Percentiles rank a stretch among this genome's conserved stretches.
Conservation (phyloP, 176 grass and related monocot genomes). For the Panicum miliaceum region DNA sequence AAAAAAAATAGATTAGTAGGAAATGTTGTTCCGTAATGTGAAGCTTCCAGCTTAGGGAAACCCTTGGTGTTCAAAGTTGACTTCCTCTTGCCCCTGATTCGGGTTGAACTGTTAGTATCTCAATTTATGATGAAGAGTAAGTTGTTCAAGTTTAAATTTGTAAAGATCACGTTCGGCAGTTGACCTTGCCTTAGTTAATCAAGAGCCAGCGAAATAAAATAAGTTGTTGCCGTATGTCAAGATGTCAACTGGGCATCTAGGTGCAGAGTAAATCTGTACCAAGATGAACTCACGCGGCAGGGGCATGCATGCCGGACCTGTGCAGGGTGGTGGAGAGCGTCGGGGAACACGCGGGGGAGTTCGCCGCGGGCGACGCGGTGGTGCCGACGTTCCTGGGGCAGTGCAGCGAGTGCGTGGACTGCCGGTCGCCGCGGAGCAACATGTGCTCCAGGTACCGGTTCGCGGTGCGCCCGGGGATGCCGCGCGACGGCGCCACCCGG, state of each 20-base stretch:
- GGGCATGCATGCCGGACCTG: not conserved
- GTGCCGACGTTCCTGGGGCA: slow-evolving; percentile 72
- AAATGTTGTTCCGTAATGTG: too few species aligned
- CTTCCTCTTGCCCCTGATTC: not conserved
- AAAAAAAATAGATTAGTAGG: not conserved
- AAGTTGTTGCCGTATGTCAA: not conserved
- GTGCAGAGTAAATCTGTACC: too few species aligned
- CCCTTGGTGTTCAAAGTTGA: not conserved
- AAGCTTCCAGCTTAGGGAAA: too few species aligned
- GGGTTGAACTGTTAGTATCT: not conserved
- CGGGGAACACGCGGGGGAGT: slow-evolving; percentile 61
- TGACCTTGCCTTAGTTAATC: not conserved
- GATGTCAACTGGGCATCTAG: too few species aligned
- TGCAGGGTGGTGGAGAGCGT: slow-evolving; percentile 84
- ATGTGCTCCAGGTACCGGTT: slow-evolving; percentile 71
- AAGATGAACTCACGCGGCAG: not conserved
- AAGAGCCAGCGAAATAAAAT: not conserved
- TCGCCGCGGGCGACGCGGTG: slow-evolving; percentile 65
- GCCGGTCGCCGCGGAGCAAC: slow-evolving; percentile 75
- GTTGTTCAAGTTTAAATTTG: not conserved
- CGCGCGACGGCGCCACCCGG: slow-evolving; percentile 52
- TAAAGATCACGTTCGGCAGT: not conserved
- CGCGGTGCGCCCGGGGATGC: slow-evolving; percentile 49
- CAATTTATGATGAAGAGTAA: not conserved
- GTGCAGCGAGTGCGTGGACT: slow-evolving; percentile 84